Base-by-base conservation (phyloP, 306 rosid species). In the Fragaria vesca region DNA sequence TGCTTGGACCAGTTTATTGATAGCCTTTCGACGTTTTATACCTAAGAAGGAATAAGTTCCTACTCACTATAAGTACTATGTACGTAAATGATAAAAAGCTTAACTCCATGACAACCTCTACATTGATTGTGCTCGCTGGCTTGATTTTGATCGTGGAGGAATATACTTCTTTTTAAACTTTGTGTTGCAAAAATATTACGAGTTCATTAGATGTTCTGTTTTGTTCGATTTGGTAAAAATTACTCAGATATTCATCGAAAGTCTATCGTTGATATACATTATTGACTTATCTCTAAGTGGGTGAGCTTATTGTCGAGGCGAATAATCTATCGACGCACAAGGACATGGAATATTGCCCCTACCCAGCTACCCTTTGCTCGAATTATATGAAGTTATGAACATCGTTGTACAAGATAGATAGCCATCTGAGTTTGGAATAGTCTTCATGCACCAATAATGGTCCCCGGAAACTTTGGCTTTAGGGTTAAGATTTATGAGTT, bases 41-140 rank as follows among this genome's bases (percentile, higher is more conserved):
- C 69, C n/a, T 62, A 62, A 12, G n/a, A 62, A 28, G 46, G 47
- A 66, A 66, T 66, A 66, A 36, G 26, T 66, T 66, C 70, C 70
- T 5, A 30, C 18, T 62, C 40, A 0, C 68, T 5, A 5, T 62
- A 5, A 30, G 42, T 62, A 62, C 43, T 30, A 32, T 6, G 43
- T 32, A 30, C 68, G 42, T 30, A 15, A 62, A 62, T 32, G 42
- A 62, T 62, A 62, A 30, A 30, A 62, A 30, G 42, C 11, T 62
- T 15, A 15, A 12, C 3, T 15, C 50, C 17, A 47, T 47, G 13
- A 13, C 11, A 12, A 62, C 68, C 42, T 12, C n/a, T 12, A 15
- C 11, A 32, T 62, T 30, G 17, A 15, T 15, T 24, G 65, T 24
- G 2, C 65, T 58, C 15, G 5, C 3, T n/a, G 4, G 11, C 0